These are phyloP conservation scores for Eimeria tenella DNA, from an alignment of 169 alveolate species.

Conservation along the genomic window DNA sequence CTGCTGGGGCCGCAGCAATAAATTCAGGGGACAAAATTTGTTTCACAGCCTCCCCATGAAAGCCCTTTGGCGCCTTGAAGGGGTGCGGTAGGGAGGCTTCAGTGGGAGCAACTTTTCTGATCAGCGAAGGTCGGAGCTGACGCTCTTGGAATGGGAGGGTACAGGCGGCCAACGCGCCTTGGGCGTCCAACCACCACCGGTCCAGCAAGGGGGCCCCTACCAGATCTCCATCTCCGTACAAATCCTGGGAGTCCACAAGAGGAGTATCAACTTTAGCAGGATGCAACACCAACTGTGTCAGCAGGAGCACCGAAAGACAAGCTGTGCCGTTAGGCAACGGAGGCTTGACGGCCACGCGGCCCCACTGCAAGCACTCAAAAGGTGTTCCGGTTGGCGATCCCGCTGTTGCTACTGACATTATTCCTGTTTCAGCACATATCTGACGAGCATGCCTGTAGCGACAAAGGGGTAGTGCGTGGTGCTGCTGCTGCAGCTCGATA, in stretches of 20 bases:
- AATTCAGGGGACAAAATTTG: constrained; percentile 29
- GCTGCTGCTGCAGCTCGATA: constrained; percentile 62
- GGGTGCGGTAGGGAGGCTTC: not conserved
- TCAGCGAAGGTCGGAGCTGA: not conserved
- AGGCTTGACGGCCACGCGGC: constrained; percentile 57
- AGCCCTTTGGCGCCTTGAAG: not conserved
- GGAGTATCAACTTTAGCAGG: not conserved
- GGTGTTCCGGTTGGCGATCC: not conserved
- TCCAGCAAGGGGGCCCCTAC: constrained; percentile 67
- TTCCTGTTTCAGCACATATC: not conserved
- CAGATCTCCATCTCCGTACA: not conserved
- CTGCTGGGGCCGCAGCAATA: constrained; percentile 42
- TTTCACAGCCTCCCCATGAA: constrained; percentile 19
- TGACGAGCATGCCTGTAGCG: not conserved
- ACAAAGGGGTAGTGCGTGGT: constrained; percentile 28
- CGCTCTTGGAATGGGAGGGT: not conserved
- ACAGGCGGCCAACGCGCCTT: constrained; percentile 32
- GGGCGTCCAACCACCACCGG: constrained; percentile 38
- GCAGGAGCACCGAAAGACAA: constrained; percentile 41
- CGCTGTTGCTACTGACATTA: not conserved
- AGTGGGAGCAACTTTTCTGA: not conserved
- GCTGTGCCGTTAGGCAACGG: constrained; percentile 51
- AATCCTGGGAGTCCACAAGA: not conserved
- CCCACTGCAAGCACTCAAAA: constrained; percentile 17
- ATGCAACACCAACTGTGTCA: constrained; percentile 31